These are phyloP conservation scores for Phaeotremella skinneri DNA, from an alignment of 768 basidiomycete genomes.

Conservation along the genomic window DNA sequence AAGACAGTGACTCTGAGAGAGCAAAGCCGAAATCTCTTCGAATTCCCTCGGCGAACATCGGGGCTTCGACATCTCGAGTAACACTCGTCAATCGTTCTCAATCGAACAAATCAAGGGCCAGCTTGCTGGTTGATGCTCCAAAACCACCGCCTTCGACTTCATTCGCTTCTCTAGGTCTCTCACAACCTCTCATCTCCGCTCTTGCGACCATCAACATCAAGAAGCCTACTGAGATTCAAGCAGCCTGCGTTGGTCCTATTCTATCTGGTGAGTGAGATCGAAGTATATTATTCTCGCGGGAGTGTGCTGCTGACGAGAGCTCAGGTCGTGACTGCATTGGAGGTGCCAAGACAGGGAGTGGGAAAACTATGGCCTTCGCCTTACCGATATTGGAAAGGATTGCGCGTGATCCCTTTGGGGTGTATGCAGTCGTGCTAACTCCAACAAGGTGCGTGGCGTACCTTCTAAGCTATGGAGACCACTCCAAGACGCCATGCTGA, in stretches of 20 bases:
- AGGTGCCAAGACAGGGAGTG: slow-evolving; percentile 95
- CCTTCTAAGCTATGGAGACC: too few relatives aligned
- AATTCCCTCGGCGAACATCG: slow-evolving; percentile 1
- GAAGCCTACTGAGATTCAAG: slow-evolving; percentile 80
- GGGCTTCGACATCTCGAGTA: slow-evolving; percentile 14
- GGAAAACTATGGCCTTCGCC: slow-evolving; percentile 97
- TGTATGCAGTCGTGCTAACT: slow-evolving; percentile 88
- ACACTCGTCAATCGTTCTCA: slow-evolving; percentile 12
- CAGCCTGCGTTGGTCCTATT: slow-evolving; percentile 83
- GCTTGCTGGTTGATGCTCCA: not conserved
- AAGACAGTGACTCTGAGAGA: slow-evolving; percentile 14
- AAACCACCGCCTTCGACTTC: slow-evolving; percentile 38
- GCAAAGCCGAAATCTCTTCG: too few relatives aligned
- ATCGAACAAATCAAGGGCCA: not conserved
- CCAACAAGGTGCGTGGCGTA: slow-evolving; percentile 72
- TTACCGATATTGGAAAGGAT: slow-evolving; percentile 88
- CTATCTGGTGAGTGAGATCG: slow-evolving; percentile 61
- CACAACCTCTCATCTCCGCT: slow-evolving; percentile 60
- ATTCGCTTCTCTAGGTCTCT: slow-evolving; percentile 53
- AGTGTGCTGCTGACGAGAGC: not conserved
- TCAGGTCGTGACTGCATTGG: slow-evolving; percentile 93
- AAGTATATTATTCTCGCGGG: not conserved
- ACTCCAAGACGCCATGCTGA: too few relatives aligned
- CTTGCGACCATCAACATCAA: slow-evolving; percentile 80
- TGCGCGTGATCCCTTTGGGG: slow-evolving; percentile 85